Conservation (phyloP, 2,329 filamentous ascomycete genomes). For the Helotiales sp. region DNA sequence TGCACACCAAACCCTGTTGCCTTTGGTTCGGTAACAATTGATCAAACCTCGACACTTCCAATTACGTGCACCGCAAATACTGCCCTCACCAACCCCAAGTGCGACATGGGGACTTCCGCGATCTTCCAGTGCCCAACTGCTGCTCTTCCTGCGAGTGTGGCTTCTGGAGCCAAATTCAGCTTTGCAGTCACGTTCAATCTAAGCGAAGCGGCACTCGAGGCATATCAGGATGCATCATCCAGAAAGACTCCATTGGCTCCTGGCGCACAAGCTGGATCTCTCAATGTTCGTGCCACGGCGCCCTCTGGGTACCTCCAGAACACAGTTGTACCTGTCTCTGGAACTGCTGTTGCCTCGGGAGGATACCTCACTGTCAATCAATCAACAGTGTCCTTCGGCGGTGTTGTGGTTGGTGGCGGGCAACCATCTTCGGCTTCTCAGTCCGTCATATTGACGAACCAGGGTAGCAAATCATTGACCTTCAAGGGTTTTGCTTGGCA, state of each 20-base stretch:
- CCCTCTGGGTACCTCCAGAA: not conserved
- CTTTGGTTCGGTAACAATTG: not conserved
- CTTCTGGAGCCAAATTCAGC: conserved; percentile 2
- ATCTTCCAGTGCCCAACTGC: not conserved
- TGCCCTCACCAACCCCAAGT: not conserved
- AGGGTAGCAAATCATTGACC: not conserved
- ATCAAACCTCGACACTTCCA: not conserved
- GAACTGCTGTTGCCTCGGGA: not conserved
- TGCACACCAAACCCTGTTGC: conserved; percentile 8
- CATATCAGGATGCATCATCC: not conserved
- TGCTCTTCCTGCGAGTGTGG: conserved; percentile 1
- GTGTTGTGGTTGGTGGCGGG: not conserved
- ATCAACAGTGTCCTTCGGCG: not conserved
- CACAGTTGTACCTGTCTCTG: not conserved
- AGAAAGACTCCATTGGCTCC: not conserved
- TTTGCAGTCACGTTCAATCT: conserved; percentile 7
- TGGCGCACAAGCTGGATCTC: not conserved
- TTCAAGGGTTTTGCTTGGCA: conserved; percentile 8
- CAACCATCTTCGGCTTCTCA: not conserved
- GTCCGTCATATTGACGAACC: not conserved
- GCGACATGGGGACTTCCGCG: not conserved
- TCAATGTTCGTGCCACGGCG: not conserved
- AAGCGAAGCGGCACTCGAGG: not conserved
- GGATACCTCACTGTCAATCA: conserved; percentile 1
- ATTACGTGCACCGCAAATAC: conserved; percentile 5